Conservation (phyloP, 2,329 filamentous ascomycete species). For the Magnaporthiopsis incrustans region DNA sequence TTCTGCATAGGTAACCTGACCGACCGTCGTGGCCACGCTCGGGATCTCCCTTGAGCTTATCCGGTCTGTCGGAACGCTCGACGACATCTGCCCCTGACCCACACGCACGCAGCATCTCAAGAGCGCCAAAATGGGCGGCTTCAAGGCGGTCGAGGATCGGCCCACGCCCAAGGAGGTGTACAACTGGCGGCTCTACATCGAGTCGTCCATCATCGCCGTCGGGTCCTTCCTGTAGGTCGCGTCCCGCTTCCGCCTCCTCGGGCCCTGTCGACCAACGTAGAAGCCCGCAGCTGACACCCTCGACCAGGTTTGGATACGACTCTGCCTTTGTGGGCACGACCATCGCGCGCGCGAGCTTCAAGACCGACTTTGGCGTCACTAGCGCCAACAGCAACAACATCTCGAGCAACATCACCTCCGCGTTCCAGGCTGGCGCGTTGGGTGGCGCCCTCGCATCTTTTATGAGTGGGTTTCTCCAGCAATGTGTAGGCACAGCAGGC, state of each 20-base stretch:
- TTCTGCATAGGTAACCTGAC: background rate
- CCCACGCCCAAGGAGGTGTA: slow-evolving; percentile 48
- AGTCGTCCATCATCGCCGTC: slow-evolving; percentile 39
- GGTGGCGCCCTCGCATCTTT: slow-evolving; percentile 43
- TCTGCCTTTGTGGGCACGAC: slow-evolving; percentile 47
- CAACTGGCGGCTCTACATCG: slow-evolving; percentile 41
- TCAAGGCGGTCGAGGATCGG: slow-evolving; percentile 33
- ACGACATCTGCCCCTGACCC: background rate
- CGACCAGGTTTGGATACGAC: slow-evolving; percentile 34
- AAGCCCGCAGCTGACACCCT: background rate
- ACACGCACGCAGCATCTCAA: background rate
- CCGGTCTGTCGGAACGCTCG: background rate
- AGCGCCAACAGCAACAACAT: slow-evolving; percentile 17
- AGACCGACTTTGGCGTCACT: slow-evolving; percentile 32
- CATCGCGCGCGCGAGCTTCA: slow-evolving; percentile 40
- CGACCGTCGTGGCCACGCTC: no score
- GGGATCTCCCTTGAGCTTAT: background rate
- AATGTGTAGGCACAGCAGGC: no score
- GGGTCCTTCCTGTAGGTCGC: slow-evolving; percentile 31
- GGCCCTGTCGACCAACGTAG: background rate
- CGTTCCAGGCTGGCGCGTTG: slow-evolving; percentile 42
- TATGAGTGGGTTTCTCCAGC: slow-evolving; percentile 19
- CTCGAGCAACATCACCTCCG: slow-evolving; percentile 38
- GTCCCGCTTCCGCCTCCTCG: background rate
- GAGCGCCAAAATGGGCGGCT: slow-evolving; percentile 4